Evolutionary conservation across 1,139 yeast genomes (phyloP), one percentile per base, ranked within the genome.

Genomic region (Ashbya aceris): DNA sequence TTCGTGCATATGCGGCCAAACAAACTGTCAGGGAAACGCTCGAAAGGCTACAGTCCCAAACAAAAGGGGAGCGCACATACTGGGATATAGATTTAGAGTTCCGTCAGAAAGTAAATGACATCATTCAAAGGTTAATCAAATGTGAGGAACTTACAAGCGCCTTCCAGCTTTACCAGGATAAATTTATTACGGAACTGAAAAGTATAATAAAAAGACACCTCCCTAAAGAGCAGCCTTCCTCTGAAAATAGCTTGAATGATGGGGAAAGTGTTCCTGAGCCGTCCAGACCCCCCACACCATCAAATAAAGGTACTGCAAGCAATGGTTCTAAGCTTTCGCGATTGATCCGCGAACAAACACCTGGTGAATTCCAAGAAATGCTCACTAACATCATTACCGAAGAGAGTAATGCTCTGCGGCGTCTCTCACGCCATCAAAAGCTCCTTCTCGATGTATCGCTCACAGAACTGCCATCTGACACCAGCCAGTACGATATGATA

Each of bases 371-470:
- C 53, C 87, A 83, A 53, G 65, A 62, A 2, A 81, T 87, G 87
- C 61, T 86, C 38, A 63, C 71, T 2, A 69, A 67, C 33, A 79
- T 81, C 2, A 86, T 76, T 53, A 64, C 83, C 0, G 72, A 77
- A 31, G 68, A 85, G 6, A 76, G 87, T 0, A 89, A 82, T 52
- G 77, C 89, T 27, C 68, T 89, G 35, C 69, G 91, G 46, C 70
- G 95, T 42, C 66, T 89, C 23, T 76, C 84, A 1, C 68, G 76
- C 2, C 96, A 89, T 47, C 95, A 89, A 56, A 86, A 86, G 56
- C 54, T 84, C 4, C 62, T 91, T 29, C 68, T 91, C 14, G 95
- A 85, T 51, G 61, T 84, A 43, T 79, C 94, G 0, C 67, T 87
- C 28, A 77, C 79, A 17, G 67, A 74, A 14, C 61, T 77, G 20